Base-by-base conservation (phyloP, 495 filamentous ascomycete genomes). In the Penicillium maclennaniae region DNA sequence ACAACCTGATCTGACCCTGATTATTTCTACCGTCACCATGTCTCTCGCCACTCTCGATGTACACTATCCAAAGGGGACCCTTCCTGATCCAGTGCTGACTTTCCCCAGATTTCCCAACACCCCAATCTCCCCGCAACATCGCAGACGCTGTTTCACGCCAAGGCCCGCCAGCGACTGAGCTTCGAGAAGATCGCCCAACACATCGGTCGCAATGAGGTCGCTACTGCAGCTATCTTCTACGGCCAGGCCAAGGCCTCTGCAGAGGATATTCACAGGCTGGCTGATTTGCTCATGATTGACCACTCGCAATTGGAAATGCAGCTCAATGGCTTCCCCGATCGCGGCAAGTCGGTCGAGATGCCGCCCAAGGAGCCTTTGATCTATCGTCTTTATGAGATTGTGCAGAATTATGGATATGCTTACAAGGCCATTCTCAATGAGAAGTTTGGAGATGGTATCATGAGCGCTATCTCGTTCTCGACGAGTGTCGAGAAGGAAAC, bases 361-460 rank as follows among this genome's bases (percentile, higher is more conserved):
- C 93, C 93, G 10, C 93, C 93, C 27, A 85, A 83, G 48, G 93
- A 98, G 64, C 93, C 93, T 15, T 70, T 97, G 56, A 92, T 98
- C 65, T 98, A 98, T 66, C 79, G 93, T 0, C 68, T 98, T 51
- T 98, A 89, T 70, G 93, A 98, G 78, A 89, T 97, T 68, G 87
- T 98, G 62, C 92, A 97, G 81, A 98, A 95, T 66, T 98, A 97
- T 65, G 93, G 93, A 6, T 93, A 95, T 69, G 89, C 93, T 20
- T 97, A 93, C 71, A 97, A 97, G 80, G 92, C 91, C 7, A 79
- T 98, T 8, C 68, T 98, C 69, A 98, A 98, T 65, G 93, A 98
- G 82, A 98, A 96, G 77, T 97, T 98, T 73, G 93, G 93, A 0
- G 93, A 98, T 71, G 93, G 93, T 0, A 98, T 98, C 62, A 97